A percentile compares a stretch with the other conserved stretches of the same genome.
These are phyloP conservation scores for Berberis vulgaris DNA, from an alignment of 164 flowering plant species.

Conservation along the genomic window DNA sequence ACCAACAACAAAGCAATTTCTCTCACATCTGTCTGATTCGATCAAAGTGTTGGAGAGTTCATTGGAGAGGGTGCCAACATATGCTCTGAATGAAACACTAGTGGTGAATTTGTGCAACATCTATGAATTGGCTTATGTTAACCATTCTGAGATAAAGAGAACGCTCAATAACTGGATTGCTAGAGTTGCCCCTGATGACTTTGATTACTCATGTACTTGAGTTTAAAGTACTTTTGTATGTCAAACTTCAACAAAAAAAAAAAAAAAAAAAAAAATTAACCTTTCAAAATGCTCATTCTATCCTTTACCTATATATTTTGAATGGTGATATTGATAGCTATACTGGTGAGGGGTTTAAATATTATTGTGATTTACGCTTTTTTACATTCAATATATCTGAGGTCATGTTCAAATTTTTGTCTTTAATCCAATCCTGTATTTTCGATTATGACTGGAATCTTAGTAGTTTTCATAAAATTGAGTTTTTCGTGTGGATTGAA, in stretches of 20 bases:
- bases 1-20: conserved; percentile 86
- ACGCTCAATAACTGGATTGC: conserved; percentile 93
- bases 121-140: conserved; percentile 96
- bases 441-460: no score
- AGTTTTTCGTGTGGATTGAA: no score
- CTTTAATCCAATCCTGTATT: no score
- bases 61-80: conserved; percentile 75
- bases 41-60: conserved; percentile 89
- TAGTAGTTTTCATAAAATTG: no score
- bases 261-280: background rate
- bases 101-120: conserved; percentile 94
- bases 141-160: conserved; percentile 77
- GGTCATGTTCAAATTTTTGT: no score
- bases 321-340: background rate
- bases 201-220: conserved; percentile 83
- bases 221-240: conserved; percentile 43
- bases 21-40: conserved; percentile 87
- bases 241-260: background rate
- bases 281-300: background rate
- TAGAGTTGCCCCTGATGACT: conserved; percentile 96
- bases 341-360: no score
- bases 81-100: conserved; percentile 73
- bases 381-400: no score
- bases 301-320: background rate
- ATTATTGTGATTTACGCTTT: background rate